Evolutionary conservation across 2,329 filamentous ascomycete species (phyloP), one percentile per base, ranked within the genome.

Genomic region (Colletotrichum lindemuthianum): DNA sequence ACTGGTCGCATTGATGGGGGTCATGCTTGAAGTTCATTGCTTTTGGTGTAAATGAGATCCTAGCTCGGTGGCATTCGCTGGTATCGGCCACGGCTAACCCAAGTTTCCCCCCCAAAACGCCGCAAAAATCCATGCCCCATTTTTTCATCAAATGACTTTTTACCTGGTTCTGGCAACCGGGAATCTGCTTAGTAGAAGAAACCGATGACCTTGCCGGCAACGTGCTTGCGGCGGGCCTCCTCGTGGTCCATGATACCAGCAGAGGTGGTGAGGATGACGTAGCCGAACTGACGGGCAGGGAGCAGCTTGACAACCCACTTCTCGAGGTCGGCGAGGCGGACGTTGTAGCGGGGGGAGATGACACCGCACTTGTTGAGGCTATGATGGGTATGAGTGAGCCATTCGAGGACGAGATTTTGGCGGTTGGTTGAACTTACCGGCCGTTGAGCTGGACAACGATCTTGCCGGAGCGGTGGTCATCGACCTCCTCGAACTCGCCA

Each of bases 271-370:
- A 99, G 91, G 84, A 99, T 93, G 79, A 99, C 93, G 86, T 93
- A 97, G 79, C 96, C 96, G 88, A 99, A 99, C 86, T 99, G 96
- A 97, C 96, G 96, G 73, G 96, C 94, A 73, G 96, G 96, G 71
- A 99, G 90, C 79, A 99, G 92, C 90, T 97, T 97, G 86, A 97
- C 93, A 76, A 98, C 93, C 96, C 96, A 99, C 89, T 98, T 97
- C 92, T 99, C 96, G 79, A 99, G 89, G 77, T 99, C 96, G 77
- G 88, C 85, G 78, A 99, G 93, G 82, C 95, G 93, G 83, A 99
- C 92, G 89, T 98, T 98, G 92, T 97, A 99, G 82, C 96, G 92
- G 81, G 96, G 96, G 72, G 91, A 96, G 89, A 99, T 99, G 86
- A 97, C 95, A 88, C 95, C 96, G 71, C 92, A 96, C 91, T 98